Percentiles rank a stretch among this genome's conserved stretches.
Evolutionary conservation across 371 early-diverging fungal species (phyloP).

Genomic region (Coemansia linderi): DNA sequence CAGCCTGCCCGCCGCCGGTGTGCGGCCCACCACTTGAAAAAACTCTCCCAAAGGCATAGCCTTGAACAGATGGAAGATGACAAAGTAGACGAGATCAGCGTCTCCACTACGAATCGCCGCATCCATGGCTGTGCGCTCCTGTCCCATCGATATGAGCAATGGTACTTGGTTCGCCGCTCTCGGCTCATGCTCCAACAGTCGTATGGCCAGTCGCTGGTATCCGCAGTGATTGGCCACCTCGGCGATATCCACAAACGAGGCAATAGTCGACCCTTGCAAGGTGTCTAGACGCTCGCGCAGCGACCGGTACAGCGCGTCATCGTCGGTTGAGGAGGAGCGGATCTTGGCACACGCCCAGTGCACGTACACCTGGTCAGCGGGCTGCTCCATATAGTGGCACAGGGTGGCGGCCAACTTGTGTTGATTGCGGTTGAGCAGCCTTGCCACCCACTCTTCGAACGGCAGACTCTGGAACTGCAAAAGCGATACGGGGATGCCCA

Average conservation of each 20-base stretch:
- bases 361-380: conserved; percentile 79
- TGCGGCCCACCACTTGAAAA: conserved; percentile 80
- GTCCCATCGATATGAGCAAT: conserved; percentile 87
- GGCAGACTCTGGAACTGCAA: conserved; percentile 79
- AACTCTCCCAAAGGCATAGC: conserved; percentile 85
- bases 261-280: conserved; percentile 54
- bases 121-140: conserved; percentile 82
- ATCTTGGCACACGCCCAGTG: conserved; percentile 98
- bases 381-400: conserved; percentile 78
- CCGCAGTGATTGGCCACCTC: conserved; percentile 88
- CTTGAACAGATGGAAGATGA: conserved; percentile 83
- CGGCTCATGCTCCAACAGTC: conserved; percentile 90
- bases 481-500: conserved; percentile 89
- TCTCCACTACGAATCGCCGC: conserved; percentile 95
- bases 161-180: conserved; percentile 93
- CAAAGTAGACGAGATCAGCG: conserved; percentile 91
- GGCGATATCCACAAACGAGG: conserved; percentile 89
- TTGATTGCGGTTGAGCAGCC: conserved; percentile 79
- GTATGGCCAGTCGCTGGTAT: conserved; percentile 75
- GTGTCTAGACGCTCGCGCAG: conserved; percentile 73
- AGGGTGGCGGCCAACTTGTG: conserved; percentile 85
- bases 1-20: conserved; percentile 78
- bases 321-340: conserved; percentile 79
- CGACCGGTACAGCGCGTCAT: conserved; percentile 76
- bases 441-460: conserved; percentile 76